Percentiles rank a stretch among this genome's conserved stretches.
Conservation (phyloP, 2,329 filamentous ascomycete species). For the Diaporthe sp. region DNA sequence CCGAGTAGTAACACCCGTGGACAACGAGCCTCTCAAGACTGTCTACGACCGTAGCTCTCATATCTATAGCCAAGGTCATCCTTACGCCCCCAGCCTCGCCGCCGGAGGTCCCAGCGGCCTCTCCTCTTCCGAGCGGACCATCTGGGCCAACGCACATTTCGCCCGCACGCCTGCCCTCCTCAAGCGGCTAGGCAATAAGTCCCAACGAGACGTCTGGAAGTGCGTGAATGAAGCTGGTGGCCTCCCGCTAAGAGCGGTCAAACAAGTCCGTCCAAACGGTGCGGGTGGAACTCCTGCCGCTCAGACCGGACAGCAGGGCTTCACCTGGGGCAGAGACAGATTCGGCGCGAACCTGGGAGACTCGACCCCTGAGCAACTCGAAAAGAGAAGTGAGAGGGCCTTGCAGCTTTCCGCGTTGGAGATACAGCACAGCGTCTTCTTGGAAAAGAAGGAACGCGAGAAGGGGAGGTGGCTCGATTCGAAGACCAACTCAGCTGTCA, state of each 20-base stretch:
- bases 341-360: slow-evolving; percentile 64
- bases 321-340: slow-evolving; percentile 65
- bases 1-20: slow-evolving; percentile 48
- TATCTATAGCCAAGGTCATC: slow-evolving; percentile 65
- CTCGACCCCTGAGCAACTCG: slow-evolving; percentile 62
- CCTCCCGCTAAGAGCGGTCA: slow-evolving; percentile 62
- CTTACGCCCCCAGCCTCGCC: slow-evolving; percentile 61
- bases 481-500: slow-evolving; percentile 43
- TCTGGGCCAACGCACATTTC: slow-evolving; percentile 63
- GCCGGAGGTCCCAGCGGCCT: slow-evolving; percentile 61
- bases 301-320: neutral
- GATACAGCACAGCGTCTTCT: slow-evolving; percentile 61
- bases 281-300: slow-evolving; percentile 33
- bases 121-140: slow-evolving; percentile 62
- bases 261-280: slow-evolving; percentile 32
- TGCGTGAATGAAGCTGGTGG: slow-evolving; percentile 63
- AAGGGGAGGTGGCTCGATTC: slow-evolving; percentile 40
- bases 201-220: slow-evolving; percentile 72
- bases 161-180: slow-evolving; percentile 57
- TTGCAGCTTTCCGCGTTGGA: slow-evolving; percentile 59
- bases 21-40: slow-evolving; percentile 58
- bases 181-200: slow-evolving; percentile 56
- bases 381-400: slow-evolving; percentile 58
- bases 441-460: slow-evolving; percentile 53
- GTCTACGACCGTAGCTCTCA: slow-evolving; percentile 63